Percentiles rank a stretch among this genome's conserved stretches.
Conservation (phyloP, 192 early-diverging fungal genomes). For the Mortierella hygrophila region DNA sequence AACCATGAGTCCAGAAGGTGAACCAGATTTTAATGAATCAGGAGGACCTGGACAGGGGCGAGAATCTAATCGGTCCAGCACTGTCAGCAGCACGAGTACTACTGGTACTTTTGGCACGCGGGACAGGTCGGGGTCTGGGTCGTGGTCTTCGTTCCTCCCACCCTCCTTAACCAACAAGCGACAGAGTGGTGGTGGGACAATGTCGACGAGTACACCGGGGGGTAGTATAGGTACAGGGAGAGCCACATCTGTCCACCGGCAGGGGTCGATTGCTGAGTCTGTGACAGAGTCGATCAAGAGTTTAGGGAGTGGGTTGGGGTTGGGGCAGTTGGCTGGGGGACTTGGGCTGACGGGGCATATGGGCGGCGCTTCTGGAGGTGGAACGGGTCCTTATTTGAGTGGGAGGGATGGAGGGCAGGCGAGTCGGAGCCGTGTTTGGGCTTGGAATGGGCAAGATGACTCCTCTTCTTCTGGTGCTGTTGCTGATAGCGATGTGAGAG, state of each 20-base stretch:
- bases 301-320: conserved; percentile 25
- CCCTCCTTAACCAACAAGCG: neutral
- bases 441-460: conserved; percentile 28
- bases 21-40: neutral
- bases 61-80: neutral
- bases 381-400: conserved; percentile 12
- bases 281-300: conserved; percentile 51
- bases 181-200: neutral
- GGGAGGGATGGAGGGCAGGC: neutral
- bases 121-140: neutral
- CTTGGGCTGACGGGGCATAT: conserved; percentile 22
- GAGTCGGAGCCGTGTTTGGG: conserved; percentile 33
- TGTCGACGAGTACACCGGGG: neutral
- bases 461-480: neutral
- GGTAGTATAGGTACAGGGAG: neutral
- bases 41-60: neutral
- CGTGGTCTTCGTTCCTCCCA: conserved; percentile 19
- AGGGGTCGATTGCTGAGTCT: conserved; percentile 38
- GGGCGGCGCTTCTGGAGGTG: neutral
- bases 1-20: neutral
- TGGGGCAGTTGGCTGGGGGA: conserved; percentile 35
- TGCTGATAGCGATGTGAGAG: neutral
- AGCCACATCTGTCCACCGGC: neutral
- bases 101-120: neutral
- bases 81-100: neutral